Conservation (phyloP, 2,329 filamentous ascomycete species). For the Sclerotinia minor region DNA sequence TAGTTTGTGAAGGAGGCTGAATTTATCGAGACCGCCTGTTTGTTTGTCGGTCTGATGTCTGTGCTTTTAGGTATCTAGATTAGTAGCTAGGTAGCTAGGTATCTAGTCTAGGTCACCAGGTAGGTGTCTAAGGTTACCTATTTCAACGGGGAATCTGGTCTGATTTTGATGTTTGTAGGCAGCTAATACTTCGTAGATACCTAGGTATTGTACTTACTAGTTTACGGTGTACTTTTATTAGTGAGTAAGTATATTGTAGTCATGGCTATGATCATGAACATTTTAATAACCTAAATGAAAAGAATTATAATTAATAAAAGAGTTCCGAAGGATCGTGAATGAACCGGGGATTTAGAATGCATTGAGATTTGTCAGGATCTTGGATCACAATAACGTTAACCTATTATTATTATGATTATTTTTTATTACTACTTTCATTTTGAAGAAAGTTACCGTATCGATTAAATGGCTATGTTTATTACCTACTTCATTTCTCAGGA, state of each 20-base stretch:
- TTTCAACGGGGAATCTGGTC: constrained; percentile 7
- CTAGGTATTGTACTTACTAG: no score
- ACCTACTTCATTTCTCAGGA: constrained; percentile 6
- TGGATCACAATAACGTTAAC: no score
- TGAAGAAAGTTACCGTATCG: neutral
- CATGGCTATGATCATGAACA: no score
- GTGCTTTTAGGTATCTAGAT: neutral
- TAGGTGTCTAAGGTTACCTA: no score
- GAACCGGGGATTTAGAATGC: neutral
- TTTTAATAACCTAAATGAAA: no score
- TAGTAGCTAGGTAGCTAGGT: no score
- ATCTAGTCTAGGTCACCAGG: no score
- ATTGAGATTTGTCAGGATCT: constrained; percentile 23
- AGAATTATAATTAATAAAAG: neutral
- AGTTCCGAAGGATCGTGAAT: neutral
- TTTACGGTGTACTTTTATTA: no score
- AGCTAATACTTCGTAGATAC: no score
- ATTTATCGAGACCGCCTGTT: no score
- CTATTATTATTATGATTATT: neutral
- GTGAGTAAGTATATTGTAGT: no score
- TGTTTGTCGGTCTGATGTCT: neutral
- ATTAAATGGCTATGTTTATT: neutral
- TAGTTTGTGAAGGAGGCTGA: constrained; percentile 1
- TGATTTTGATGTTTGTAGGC: constrained; percentile 1
- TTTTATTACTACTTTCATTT: neutral